Evolutionary conservation across 495 filamentous ascomycete species (phyloP).

Genomic region (Xylaria telfairii): DNA sequence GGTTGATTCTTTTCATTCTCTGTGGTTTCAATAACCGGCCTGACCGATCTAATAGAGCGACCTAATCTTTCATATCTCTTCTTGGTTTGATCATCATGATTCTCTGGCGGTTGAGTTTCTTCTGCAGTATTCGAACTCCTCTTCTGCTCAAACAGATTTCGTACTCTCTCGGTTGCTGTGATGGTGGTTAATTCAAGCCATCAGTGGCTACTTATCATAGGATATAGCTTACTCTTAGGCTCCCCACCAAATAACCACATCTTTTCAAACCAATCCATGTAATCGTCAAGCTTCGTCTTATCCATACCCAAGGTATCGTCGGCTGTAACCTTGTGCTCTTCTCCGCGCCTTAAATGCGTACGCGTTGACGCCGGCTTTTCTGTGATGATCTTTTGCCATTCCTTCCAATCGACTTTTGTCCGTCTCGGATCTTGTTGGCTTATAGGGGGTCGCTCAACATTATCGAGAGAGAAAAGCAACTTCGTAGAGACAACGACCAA

Average conservation of each 20-base stretch:
- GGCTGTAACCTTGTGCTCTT: constrained; percentile 61
- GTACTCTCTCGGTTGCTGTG: constrained; percentile 24
- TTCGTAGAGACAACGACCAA: constrained; percentile 82
- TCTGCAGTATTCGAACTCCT: neutral
- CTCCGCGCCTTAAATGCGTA: constrained; percentile 26
- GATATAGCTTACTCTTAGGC: constrained; percentile 44
- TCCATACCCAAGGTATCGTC: constrained; percentile 73
- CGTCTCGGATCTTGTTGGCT: constrained; percentile 64
- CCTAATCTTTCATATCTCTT: constrained; percentile 11
- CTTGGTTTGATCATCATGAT: neutral
- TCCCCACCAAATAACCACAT: constrained; percentile 66
- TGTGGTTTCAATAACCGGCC: constrained; percentile 32
- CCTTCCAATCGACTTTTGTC: constrained; percentile 70
- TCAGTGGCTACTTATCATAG: constrained; percentile 1
- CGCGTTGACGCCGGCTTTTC: constrained; percentile 29
- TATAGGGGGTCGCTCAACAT: constrained; percentile 60
- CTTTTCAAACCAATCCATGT: constrained; percentile 87
- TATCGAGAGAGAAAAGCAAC: constrained; percentile 77
- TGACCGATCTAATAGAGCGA: constrained; percentile 23
- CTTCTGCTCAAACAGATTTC: constrained; percentile 20
- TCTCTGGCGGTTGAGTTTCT: neutral
- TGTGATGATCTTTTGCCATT: constrained; percentile 67
- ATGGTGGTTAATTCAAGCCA: neutral
- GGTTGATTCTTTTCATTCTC: constrained; percentile 46
- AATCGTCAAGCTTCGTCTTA: constrained; percentile 72